Evolutionary conservation across 75 land plant genomes (phyloP).

Genomic region (Chamaecyparis obtusa): DNA sequence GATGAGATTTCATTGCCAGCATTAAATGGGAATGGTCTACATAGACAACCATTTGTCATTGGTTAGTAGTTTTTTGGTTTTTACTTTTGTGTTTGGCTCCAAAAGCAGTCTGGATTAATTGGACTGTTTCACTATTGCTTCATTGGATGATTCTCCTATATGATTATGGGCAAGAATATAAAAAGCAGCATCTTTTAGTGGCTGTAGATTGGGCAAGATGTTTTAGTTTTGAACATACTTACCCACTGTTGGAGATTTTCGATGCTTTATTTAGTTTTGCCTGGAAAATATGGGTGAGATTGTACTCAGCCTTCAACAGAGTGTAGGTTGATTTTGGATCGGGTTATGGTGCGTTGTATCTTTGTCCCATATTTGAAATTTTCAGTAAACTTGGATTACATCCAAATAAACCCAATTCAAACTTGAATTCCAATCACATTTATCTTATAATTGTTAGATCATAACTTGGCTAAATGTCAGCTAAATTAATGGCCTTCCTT

Average conservation of each 20-base stretch:
- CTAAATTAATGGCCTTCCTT: neutral
- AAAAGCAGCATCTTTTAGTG: neutral
- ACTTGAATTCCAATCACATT: neutral
- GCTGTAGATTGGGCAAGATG: neutral
- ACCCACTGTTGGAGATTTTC: neutral
- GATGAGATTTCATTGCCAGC: constrained; percentile 24
- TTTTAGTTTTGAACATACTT: neutral
- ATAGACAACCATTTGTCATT: constrained; percentile 78
- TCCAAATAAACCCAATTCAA: neutral
- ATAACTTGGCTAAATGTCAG: neutral
- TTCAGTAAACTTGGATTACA: neutral
- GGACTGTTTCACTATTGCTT: neutral
- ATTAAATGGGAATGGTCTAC: neutral
- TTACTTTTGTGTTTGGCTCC: neutral
- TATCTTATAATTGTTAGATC: neutral
- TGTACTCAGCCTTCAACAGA: no score
- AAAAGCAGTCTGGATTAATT: neutral
- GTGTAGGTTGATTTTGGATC: neutral
- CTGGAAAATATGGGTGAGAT: no score
- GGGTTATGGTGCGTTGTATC: neutral
- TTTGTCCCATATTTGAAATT: neutral
- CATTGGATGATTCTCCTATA: neutral
- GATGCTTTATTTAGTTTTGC: no score
- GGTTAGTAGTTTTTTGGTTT: constrained; percentile 28
- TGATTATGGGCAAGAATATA: neutral